These are phyloP conservation scores for Trypanosoma boissoni DNA, from an alignment of 208 protist genomes.

Conservation along the genomic window DNA sequence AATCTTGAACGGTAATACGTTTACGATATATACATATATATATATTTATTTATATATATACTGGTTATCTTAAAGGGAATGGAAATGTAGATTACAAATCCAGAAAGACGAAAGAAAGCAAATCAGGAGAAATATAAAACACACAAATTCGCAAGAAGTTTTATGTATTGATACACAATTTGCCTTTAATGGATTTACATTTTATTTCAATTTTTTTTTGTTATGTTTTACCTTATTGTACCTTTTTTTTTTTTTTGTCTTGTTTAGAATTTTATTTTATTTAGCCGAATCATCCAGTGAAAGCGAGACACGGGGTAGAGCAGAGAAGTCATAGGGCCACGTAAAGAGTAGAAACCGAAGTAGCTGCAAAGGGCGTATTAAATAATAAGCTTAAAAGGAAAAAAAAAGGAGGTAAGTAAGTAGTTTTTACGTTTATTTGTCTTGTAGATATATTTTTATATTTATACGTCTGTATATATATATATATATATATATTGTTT, in stretches of 20 bases:
- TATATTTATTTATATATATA: slow-evolving; percentile 23
- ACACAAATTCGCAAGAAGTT: no score
- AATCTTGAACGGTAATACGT: no score
- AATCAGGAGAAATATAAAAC: no score
- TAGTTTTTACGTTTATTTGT: not conserved
- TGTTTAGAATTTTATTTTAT: not conserved
- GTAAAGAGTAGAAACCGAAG: no score
- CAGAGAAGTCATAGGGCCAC: no score
- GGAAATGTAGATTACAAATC: not conserved
- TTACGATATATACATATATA: slow-evolving; percentile 7
- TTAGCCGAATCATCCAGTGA: not conserved
- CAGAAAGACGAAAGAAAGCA: no score
- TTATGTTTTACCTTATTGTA: slow-evolving; percentile 17
- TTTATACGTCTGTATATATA: no score
- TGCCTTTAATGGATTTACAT: not conserved
- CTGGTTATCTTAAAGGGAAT: slow-evolving; percentile 13
- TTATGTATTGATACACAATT: no score
- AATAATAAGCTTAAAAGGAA: not conserved
- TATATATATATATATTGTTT: not conserved
- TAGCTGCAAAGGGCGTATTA: no score
- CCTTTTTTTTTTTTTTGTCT: not conserved
- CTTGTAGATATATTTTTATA: no score
- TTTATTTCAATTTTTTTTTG: slow-evolving; percentile 10
- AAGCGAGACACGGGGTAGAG: no score
- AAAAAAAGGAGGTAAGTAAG: not conserved